Evolutionary conservation across 495 filamentous ascomycete genomes (phyloP), one percentile per base, ranked within the genome.

Genomic region (Paragyromitra xinjiangensis): DNA sequence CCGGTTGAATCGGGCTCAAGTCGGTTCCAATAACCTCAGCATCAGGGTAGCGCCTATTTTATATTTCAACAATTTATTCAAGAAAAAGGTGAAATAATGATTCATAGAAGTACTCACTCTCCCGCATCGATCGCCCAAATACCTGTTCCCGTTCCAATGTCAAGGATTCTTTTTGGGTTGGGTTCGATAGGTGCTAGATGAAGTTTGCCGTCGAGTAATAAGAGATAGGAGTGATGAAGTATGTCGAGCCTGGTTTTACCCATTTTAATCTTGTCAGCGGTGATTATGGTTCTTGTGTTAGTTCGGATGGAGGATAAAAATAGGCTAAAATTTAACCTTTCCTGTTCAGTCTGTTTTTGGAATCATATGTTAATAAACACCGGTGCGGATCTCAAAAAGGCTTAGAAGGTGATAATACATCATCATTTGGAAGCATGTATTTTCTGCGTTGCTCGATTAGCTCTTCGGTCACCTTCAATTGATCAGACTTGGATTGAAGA

Each of bases 61-160:
- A 39, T 37, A 34, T 72, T 44, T 71, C 11, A 79, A 40, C 26
- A 56, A 40, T 39, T 14, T 4, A 48, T 48, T 42, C 16, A 6
- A 5, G 2, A 4, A n/a, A 19, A 37, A 55, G 29, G 34, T 1
- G 4, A 5, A 14, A 14, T n/a, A n/a, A 45, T 29, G 11, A 45
- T 12, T 44, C 19, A 26, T 19, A 48, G 11, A n/a, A 45, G 19
- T 22, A 71, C 77, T 89, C 12, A 89, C 77, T 81, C 79, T 56
- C 71, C 79, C 1, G 68, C 68, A 56, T 91, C 90, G 63, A 91
- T 88, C 9, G 88, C 89, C 89, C 89, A 92, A 55, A 90, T 89
- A 19, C 90, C 90, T 6, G 90, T 92, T 12, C 90, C 90, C 0
- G 89, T 91, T 19, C 90, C 90, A 64, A 91, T 85, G 69, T 92